phyloP scores from a whole-genome alignment of 2,329 filamentous ascomycete species.

The Fusarium nematophilum region DNA sequence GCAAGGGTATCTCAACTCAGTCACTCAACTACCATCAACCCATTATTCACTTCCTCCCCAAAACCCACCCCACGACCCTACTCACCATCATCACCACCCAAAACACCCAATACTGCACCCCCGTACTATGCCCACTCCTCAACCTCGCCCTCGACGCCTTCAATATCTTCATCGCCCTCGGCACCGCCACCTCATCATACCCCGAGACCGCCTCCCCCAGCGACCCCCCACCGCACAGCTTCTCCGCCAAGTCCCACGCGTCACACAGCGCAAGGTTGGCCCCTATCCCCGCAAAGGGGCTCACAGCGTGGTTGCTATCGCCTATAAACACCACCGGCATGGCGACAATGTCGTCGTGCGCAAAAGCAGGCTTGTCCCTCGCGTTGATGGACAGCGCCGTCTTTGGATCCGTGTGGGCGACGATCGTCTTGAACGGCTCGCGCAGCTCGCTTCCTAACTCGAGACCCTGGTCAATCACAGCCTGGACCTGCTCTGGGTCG shows the following conservation, averaged over 20 bases:
- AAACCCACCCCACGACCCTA: constrained; percentile 34
- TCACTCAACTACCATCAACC: too few relatives aligned
- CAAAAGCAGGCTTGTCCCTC: constrained; percentile 58
- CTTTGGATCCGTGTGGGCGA: constrained; percentile 52
- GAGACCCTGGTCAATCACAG: constrained; percentile 47
- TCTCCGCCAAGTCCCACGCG: constrained; percentile 58
- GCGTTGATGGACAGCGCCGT: constrained; percentile 54
- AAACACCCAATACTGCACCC: constrained; percentile 38
- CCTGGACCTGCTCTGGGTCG: constrained; percentile 37
- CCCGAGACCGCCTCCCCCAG: constrained; percentile 43
- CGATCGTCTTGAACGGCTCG: constrained; percentile 54
- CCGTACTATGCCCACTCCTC: constrained; percentile 40
- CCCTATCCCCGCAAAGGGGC: constrained; percentile 61
- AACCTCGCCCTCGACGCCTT: constrained; percentile 39
- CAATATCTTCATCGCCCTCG: constrained; percentile 46
- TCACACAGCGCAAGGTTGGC: constrained; percentile 61
- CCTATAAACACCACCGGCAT: constrained; percentile 58
- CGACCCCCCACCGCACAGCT: constrained; percentile 46
- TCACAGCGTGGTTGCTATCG: constrained; percentile 62
- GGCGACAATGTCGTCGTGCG: constrained; percentile 44
- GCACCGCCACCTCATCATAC: constrained; percentile 52
- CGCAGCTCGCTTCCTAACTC: constrained; percentile 50
- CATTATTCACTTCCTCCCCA: constrained; percentile 23
- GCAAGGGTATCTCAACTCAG: too few relatives aligned
- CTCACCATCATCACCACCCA: constrained; percentile 31